Percentiles rank a stretch among this genome's conserved stretches.
Evolutionary conservation across 768 basidiomycete genomes (phyloP).

Genomic region (Mycena capillaripes): DNA sequence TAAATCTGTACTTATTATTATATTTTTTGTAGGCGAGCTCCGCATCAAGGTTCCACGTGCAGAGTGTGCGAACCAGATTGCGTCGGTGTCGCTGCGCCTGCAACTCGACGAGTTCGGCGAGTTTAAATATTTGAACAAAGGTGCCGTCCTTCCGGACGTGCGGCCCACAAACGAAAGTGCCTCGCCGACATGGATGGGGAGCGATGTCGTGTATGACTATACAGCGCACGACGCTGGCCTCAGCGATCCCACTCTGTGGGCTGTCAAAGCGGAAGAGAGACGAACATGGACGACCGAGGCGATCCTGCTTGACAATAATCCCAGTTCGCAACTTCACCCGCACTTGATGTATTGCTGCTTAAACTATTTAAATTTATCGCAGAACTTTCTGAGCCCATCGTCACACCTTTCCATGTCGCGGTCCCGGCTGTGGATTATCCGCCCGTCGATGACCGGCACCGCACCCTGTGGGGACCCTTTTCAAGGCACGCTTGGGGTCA

Average conservation of each 20-base stretch:
- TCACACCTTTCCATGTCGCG: constrained; percentile 1
- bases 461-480: not conserved
- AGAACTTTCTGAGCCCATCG: constrained; percentile 1
- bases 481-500: not conserved
- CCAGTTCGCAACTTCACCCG: not conserved
- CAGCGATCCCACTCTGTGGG: constrained; percentile 20
- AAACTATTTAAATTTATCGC: not conserved
- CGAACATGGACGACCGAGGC: constrained; percentile 19
- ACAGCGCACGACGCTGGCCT: constrained; percentile 14
- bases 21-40: constrained; percentile 16
- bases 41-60: constrained; percentile 19
- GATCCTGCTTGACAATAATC: constrained; percentile 16
- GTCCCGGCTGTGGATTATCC: constrained; percentile 24
- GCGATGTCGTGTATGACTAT: constrained; percentile 14
- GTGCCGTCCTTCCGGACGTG: constrained; percentile 19
- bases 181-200: not conserved
- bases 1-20: not conserved
- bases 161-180: constrained; percentile 16
- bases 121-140: constrained; percentile 13
- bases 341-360: not conserved
- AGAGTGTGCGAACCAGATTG: constrained; percentile 18
- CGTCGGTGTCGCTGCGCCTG: constrained; percentile 25
- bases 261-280: constrained; percentile 30
- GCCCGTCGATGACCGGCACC: not conserved
- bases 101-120: constrained; percentile 30